Evolutionary conservation across 768 basidiomycete species (phyloP).

Genomic region (Pisolithus microcarpus): DNA sequence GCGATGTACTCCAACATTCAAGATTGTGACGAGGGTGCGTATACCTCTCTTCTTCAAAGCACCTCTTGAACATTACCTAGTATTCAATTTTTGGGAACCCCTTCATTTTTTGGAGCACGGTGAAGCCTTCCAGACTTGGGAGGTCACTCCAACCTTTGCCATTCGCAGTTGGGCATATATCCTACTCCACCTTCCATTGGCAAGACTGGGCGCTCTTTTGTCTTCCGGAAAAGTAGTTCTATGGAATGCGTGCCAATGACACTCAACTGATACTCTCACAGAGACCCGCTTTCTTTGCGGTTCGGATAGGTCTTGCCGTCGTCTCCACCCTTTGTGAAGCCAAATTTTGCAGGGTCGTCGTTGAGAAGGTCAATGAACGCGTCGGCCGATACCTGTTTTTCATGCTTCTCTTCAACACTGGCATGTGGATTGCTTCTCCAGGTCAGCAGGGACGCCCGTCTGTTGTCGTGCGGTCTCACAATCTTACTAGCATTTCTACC

Average conservation of each 20-base stretch:
- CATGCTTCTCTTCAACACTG: slow-evolving; percentile 76
- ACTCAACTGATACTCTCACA: slow-evolving; percentile 27
- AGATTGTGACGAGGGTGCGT: slow-evolving; percentile 93
- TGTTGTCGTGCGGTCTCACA: background rate
- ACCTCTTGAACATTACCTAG: slow-evolving; percentile 34
- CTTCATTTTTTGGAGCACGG: slow-evolving; percentile 85
- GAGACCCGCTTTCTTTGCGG: slow-evolving; percentile 85
- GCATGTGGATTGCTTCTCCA: slow-evolving; percentile 90
- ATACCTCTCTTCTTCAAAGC: background rate
- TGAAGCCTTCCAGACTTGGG: slow-evolving; percentile 97
- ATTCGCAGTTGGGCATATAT: slow-evolving; percentile 95
- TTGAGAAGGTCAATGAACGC: slow-evolving; percentile 76
- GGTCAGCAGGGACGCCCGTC: slow-evolving; percentile 38
- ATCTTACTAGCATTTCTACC: slow-evolving; percentile 73
- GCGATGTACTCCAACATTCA: slow-evolving; percentile 95
- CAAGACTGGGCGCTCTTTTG: slow-evolving; percentile 50
- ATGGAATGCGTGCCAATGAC: background rate
- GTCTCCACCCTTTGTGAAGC: slow-evolving; percentile 73
- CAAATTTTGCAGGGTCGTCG: slow-evolving; percentile 73
- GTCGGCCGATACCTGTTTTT: slow-evolving; percentile 94
- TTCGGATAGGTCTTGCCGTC: slow-evolving; percentile 73
- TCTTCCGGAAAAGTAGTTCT: slow-evolving; percentile 65
- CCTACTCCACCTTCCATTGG: slow-evolving; percentile 66
- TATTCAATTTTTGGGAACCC: slow-evolving; percentile 99
- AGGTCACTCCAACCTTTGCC: slow-evolving; percentile 84